Percentiles rank a stretch among this genome's conserved stretches.
Conservation (phyloP, 2,329 filamentous ascomycete species). For the Verticillium isaacii region DNA sequence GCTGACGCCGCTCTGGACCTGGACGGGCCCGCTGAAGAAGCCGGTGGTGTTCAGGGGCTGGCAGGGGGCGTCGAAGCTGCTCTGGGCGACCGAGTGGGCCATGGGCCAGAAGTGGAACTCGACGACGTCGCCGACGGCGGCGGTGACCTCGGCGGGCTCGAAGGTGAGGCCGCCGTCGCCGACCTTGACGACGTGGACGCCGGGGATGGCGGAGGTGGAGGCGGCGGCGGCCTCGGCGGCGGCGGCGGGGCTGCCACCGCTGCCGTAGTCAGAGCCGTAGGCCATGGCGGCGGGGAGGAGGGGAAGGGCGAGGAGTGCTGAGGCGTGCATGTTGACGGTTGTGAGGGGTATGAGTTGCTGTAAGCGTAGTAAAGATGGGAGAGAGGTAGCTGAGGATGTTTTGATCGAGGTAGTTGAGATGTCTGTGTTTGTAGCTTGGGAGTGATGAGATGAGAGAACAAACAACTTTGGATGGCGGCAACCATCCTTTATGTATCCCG, state of each 20-base stretch:
- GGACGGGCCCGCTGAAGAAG: conserved; percentile 42
- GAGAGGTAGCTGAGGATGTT: background rate
- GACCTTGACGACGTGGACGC: conserved; percentile 18
- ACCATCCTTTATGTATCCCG: background rate
- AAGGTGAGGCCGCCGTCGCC: conserved; percentile 34
- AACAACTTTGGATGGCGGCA: background rate
- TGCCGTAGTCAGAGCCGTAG: conserved; percentile 2
- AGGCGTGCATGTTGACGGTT: conserved; percentile 9
- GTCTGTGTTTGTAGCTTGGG: background rate
- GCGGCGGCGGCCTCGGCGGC: conserved; percentile 2
- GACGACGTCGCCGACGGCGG: conserved; percentile 41
- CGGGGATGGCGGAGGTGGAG: background rate
- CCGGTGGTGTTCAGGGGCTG: conserved; percentile 44
- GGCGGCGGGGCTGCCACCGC: background rate
- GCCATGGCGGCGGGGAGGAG: conserved; percentile 8
- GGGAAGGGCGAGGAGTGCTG: conserved; percentile 4
- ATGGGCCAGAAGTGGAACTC: conserved; percentile 38
- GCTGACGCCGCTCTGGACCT: conserved; percentile 17
- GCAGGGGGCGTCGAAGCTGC: conserved; percentile 56
- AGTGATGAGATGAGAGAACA: background rate
- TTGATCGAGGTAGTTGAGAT: background rate
- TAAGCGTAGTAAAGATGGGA: background rate
- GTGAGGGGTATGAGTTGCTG: background rate
- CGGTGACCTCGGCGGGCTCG: conserved; percentile 44
- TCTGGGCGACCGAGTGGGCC: conserved; percentile 61